Conservation (phyloP, 2,329 filamentous ascomycete species). For the Beauveria bassiana region DNA sequence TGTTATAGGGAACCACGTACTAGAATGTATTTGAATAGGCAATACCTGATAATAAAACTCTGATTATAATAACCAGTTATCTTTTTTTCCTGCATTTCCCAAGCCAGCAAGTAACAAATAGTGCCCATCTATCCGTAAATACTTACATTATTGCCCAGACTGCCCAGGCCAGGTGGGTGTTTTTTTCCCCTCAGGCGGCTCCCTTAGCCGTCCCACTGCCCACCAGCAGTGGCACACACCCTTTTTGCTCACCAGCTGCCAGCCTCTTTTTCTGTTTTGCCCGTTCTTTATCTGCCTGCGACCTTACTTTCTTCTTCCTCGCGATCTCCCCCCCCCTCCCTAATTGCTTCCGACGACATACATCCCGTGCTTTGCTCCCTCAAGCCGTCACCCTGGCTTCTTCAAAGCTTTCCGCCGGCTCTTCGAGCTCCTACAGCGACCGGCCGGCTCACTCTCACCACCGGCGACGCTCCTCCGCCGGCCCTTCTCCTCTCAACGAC, state of each 20-base stretch:
- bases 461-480: conserved; percentile 41
- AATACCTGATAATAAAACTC: too few relatives aligned
- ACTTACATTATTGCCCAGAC: too few relatives aligned
- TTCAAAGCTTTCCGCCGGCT: conserved; percentile 40
- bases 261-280: not conserved
- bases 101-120: too few relatives aligned
- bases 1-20: not conserved
- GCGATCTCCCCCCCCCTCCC: not conserved
- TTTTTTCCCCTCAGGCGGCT: not conserved
- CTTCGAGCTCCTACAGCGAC: conserved; percentile 47
- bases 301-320: not conserved
- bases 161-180: too few relatives aligned
- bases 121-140: too few relatives aligned
- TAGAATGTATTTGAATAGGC: too few relatives aligned
- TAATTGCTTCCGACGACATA: not conserved
- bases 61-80: too few relatives aligned
- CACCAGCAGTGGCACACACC: not conserved
- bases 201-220: not conserved
- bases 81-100: too few relatives aligned
- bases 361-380: conserved; percentile 11
- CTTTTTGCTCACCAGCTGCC: not conserved
- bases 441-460: conserved; percentile 40
- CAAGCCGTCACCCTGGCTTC: conserved; percentile 41
- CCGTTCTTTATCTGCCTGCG: not conserved
- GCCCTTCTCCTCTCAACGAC: conserved; percentile 22